A percentile compares a stretch with the other conserved stretches of the same genome.
phyloP scores from a whole-genome alignment of 2,329 filamentous ascomycete species.

The Knufia fluminis region DNA sequence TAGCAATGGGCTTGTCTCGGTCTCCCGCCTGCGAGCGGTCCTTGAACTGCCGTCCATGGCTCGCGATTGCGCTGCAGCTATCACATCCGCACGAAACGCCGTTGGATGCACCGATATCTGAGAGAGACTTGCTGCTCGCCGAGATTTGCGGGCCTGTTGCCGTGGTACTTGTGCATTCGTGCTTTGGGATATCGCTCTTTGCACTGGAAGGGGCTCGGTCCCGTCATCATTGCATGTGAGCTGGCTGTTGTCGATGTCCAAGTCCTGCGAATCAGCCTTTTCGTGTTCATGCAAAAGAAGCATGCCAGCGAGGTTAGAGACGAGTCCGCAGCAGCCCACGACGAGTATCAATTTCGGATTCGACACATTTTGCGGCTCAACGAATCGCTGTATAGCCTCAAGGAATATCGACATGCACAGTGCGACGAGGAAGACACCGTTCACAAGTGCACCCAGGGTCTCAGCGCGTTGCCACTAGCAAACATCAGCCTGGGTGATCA shows the following conservation, averaged over 20 bases:
- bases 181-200: background rate
- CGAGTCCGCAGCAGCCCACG: constrained; percentile 73
- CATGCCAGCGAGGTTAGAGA: constrained; percentile 79
- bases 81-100: background rate
- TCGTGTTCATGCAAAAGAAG: constrained; percentile 83
- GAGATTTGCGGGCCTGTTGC: background rate
- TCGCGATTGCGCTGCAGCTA: background rate
- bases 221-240: background rate
- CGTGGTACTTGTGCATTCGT: background rate
- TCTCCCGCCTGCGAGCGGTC: background rate
- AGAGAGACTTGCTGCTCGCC: constrained; percentile 2
- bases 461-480: constrained; percentile 85
- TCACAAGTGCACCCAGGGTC: constrained; percentile 89
- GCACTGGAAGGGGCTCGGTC: background rate
- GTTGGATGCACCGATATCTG: constrained; percentile 6
- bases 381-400: constrained; percentile 84
- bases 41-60: background rate
- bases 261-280: background rate
- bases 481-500: constrained; percentile 5
- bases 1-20: constrained; percentile 5
- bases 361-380: constrained; percentile 77
- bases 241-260: background rate
- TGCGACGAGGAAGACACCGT: constrained; percentile 93
- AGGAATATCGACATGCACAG: constrained; percentile 92
- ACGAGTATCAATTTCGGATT: constrained; percentile 79